Percentiles rank a stretch among this genome's conserved stretches.
These are phyloP conservation scores for Suillus weaverae DNA, from an alignment of 768 basidiomycete genomes.

Conservation along the genomic window DNA sequence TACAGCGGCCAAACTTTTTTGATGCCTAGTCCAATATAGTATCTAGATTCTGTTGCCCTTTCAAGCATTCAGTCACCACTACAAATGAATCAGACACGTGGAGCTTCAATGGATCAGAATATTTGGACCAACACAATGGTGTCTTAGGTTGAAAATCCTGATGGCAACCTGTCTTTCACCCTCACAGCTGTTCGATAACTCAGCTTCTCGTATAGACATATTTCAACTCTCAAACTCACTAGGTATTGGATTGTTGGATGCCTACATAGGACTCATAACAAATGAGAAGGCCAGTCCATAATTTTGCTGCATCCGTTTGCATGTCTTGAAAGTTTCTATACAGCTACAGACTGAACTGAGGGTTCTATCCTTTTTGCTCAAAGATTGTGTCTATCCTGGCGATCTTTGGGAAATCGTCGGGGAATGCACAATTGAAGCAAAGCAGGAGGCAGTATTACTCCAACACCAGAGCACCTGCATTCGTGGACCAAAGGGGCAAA, in stretches of 20 bases:
- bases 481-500: too few relatives aligned
- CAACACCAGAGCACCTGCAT: too few relatives aligned
- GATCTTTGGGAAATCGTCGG: background rate
- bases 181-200: background rate
- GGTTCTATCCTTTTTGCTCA: background rate
- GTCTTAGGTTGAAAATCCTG: too few relatives aligned
- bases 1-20: too few relatives aligned
- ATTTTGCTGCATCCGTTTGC: too few relatives aligned
- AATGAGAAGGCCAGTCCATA: background rate
- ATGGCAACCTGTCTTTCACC: too few relatives aligned
- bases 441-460: background rate
- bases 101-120: too few relatives aligned
- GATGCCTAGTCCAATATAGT: too few relatives aligned
- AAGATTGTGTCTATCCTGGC: background rate
- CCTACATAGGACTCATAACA: background rate
- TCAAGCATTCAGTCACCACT: too few relatives aligned
- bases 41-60: too few relatives aligned
- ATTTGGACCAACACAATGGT: too few relatives aligned
- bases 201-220: background rate
- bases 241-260: background rate
- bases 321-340: background rate
- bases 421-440: background rate
- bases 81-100: too few relatives aligned
- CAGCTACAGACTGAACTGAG: background rate
- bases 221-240: background rate